Conservation (phyloP, 495 filamentous ascomycete genomes). For the Aspergillus heteromorphus region DNA sequence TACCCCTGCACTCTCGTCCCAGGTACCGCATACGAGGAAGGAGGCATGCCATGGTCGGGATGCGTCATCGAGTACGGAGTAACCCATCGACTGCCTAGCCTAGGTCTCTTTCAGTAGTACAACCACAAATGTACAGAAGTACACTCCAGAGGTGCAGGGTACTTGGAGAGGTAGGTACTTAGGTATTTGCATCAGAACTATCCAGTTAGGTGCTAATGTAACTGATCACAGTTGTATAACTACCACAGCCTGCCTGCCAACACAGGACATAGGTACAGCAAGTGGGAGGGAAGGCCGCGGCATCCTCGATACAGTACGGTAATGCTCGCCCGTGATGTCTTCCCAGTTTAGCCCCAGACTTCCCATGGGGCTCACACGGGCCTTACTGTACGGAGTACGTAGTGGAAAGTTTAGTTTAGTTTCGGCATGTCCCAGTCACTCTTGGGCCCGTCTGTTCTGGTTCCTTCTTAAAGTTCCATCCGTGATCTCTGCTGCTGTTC, state of each 20-base stretch:
- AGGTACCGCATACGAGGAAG: neutral
- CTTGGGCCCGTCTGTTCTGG: constrained; percentile 3
- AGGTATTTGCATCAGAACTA: neutral
- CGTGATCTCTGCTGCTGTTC: constrained; percentile 5
- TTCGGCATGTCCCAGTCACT: constrained; percentile 16
- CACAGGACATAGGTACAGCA: neutral
- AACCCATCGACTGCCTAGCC: no score
- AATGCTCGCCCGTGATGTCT: neutral
- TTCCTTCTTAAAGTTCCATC: constrained; percentile 4
- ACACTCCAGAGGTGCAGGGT: neutral
- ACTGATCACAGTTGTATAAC: neutral
- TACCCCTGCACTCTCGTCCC: neutral
- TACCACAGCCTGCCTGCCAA: no score
- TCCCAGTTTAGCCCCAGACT: constrained; percentile 4
- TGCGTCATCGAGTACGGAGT: neutral
- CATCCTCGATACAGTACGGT: neutral
- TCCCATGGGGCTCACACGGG: constrained; percentile 18
- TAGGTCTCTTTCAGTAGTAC: no score
- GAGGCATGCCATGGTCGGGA: neutral
- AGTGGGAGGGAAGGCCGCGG: neutral
- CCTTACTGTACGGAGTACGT: constrained; percentile 4
- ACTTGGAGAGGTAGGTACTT: no score
- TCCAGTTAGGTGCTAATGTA: neutral
- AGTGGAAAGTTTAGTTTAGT: constrained; percentile 10
- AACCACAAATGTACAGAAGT: no score